phyloP scores from a whole-genome alignment of 345 rosid genomes.

The Jatropha curcas region DNA sequence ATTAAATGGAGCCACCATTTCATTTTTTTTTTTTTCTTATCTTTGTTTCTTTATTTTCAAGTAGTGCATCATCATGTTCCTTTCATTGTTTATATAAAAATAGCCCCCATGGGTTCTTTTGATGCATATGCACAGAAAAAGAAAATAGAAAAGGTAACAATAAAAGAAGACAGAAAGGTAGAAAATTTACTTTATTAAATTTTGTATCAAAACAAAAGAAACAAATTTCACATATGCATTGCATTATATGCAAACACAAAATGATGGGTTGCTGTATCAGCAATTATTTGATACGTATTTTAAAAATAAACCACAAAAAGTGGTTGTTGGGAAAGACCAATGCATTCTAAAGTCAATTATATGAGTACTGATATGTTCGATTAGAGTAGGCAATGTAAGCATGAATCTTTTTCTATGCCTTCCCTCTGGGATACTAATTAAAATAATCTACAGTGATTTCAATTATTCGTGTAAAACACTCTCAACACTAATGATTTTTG shows the following conservation, averaged over 20 bases:
- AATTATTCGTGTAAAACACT: too few relatives aligned
- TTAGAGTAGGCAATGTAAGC: slow-evolving; percentile 11
- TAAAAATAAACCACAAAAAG: not conserved
- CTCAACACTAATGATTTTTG: too few relatives aligned
- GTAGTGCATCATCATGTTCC: slow-evolving; percentile 14
- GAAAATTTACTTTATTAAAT: not conserved
- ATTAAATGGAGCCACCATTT: too few relatives aligned
- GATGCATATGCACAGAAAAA: not conserved
- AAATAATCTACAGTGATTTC: not conserved
- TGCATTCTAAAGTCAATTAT: slow-evolving; percentile 11
- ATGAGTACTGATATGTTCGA: slow-evolving; percentile 17
- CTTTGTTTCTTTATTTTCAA: not conserved
- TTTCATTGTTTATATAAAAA: not conserved
- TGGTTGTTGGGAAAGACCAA: slow-evolving; percentile 22
- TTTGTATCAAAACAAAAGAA: slow-evolving; percentile 18
- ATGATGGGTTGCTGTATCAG: slow-evolving; percentile 16
- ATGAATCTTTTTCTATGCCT: slow-evolving; percentile 10
- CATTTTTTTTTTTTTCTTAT: too few relatives aligned
- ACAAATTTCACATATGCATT: slow-evolving; percentile 15
- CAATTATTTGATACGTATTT: not conserved
- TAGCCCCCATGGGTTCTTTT: slow-evolving; percentile 19
- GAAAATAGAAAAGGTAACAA: not conserved
- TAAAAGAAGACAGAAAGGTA: slow-evolving; percentile 12
- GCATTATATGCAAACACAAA: not conserved
- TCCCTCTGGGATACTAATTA: not conserved